Percentiles rank a stretch among this genome's conserved stretches.
Evolutionary conservation across 1,284 basidiomycete genomes (phyloP).

Genomic region (Austroboletus novae-zelandiae): DNA sequence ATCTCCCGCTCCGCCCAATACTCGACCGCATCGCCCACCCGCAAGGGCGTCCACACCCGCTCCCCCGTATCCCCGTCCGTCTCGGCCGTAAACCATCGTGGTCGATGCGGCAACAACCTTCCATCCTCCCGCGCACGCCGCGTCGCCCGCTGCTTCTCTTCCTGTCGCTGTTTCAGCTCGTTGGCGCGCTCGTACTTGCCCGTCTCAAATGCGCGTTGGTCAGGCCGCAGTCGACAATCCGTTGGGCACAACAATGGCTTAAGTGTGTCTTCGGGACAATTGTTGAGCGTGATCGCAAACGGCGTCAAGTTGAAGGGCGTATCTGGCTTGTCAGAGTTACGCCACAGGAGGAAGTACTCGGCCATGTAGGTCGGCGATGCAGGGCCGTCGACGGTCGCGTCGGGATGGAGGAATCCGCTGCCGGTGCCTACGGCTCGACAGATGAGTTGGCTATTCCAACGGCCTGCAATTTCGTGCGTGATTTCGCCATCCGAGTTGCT

Average conservation of each 20-base stretch:
- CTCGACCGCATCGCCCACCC: slow-evolving; percentile 56
- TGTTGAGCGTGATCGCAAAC: slow-evolving; percentile 90
- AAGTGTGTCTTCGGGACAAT: slow-evolving; percentile 69
- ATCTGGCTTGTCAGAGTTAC: slow-evolving; percentile 83
- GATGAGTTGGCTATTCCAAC: slow-evolving; percentile 95
- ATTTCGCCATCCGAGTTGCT: slow-evolving; percentile 64
- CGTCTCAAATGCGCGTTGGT: slow-evolving; percentile 93
- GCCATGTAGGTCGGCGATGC: slow-evolving; percentile 48
- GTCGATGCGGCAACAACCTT: slow-evolving; percentile 66
- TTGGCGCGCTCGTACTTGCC: slow-evolving; percentile 93
- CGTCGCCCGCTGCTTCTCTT: slow-evolving; percentile 84
- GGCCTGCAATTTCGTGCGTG: slow-evolving; percentile 89
- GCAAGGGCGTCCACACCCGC: slow-evolving; percentile 76
- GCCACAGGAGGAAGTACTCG: slow-evolving; percentile 86
- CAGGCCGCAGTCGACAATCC: slow-evolving; percentile 91
- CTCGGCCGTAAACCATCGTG: slow-evolving; percentile 79
- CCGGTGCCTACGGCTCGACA: slow-evolving; percentile 73
- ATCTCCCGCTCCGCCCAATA: slow-evolving; percentile 84
- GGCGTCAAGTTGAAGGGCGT: slow-evolving; percentile 95
- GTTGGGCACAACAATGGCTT: slow-evolving; percentile 82
- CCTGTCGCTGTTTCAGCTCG: slow-evolving; percentile 81
- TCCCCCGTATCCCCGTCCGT: slow-evolving; percentile 86
- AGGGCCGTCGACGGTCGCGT: slow-evolving; percentile 52
- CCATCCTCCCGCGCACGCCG: slow-evolving; percentile 80
- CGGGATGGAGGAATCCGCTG: slow-evolving; percentile 71